phyloP scores from a whole-genome alignment of 2,329 filamentous ascomycete genomes.

The Penicillium sp. region DNA sequence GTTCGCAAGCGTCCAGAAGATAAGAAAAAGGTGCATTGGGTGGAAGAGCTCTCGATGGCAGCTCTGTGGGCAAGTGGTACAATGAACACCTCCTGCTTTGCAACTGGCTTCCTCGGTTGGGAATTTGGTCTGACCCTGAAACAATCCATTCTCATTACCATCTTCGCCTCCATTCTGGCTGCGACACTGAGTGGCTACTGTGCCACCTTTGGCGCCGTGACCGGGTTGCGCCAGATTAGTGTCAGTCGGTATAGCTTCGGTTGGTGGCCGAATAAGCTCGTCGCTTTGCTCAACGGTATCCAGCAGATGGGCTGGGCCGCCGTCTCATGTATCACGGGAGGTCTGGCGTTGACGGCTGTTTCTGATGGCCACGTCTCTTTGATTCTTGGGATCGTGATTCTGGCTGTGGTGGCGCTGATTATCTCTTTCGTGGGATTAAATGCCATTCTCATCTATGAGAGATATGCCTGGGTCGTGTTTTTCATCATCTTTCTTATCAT shows the following conservation, averaged over 20 bases:
- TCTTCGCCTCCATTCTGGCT: conserved; percentile 47
- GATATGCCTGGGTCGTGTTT: conserved; percentile 31
- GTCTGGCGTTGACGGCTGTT: conserved; percentile 30
- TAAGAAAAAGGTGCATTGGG: conserved; percentile 33
- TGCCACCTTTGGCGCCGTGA: conserved; percentile 49
- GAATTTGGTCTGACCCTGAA: conserved; percentile 46
- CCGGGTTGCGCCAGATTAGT: conserved; percentile 49
- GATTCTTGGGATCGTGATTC: conserved; percentile 27
- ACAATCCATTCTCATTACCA: conserved; percentile 44
- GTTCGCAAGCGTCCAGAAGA: conserved; percentile 41
- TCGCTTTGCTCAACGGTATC: conserved; percentile 42
- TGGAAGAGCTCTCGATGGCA: conserved; percentile 42
- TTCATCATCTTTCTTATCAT: conserved; percentile 45
- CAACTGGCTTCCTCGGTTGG: conserved; percentile 50
- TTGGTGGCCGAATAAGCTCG: conserved; percentile 49
- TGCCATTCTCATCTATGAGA: conserved; percentile 29
- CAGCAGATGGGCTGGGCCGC: conserved; percentile 28
- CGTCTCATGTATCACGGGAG: conserved; percentile 31
- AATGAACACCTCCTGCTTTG: conserved; percentile 50
- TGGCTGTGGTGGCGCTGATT: conserved; percentile 24
- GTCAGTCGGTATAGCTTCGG: conserved; percentile 49
- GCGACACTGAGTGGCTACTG: conserved; percentile 41
- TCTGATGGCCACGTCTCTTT: conserved; percentile 31
- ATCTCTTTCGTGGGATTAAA: conserved; percentile 29
- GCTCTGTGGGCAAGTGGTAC: conserved; percentile 50